Conservation (phyloP, 2,329 filamentous ascomycete genomes). For the Cryphonectria radicalis region DNA sequence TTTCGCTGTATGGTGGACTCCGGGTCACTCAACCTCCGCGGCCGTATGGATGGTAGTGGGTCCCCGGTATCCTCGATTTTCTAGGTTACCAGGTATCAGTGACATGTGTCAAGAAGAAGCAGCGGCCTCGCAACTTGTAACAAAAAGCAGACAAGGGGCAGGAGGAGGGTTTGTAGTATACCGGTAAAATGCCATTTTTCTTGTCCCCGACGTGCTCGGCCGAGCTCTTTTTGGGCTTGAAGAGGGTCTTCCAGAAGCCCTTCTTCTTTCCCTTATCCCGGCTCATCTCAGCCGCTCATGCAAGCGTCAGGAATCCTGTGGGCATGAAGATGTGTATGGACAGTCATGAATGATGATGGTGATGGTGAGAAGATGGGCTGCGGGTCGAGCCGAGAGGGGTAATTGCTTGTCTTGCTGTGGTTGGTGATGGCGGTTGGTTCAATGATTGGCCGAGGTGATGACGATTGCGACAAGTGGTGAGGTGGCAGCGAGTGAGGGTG, state of each 20-base stretch:
- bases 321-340: conserved; percentile 8
- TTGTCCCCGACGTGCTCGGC: background rate
- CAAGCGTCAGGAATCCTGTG: conserved; percentile 18
- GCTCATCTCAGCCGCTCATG: conserved; percentile 27
- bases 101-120: background rate
- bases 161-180: conserved; percentile 16
- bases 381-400: background rate
- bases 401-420: background rate
- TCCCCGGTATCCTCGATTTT: conserved; percentile 14
- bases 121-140: background rate
- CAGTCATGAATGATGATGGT: conserved; percentile 11
- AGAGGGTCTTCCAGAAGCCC: conserved; percentile 28
- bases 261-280: conserved; percentile 28
- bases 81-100: conserved; percentile 17
- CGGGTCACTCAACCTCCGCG: conserved; percentile 23
- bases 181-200: conserved; percentile 4
- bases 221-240: conserved; percentile 19
- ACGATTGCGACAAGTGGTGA: conserved; percentile 1
- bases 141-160: background rate
- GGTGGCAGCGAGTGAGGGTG: conserved; percentile 5
- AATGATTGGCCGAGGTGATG: background rate
- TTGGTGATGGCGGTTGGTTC: conserved; percentile 3
- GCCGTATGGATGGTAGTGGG: conserved; percentile 12
- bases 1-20: conserved; percentile 9
- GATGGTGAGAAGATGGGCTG: conserved; percentile 18